phyloP scores from a whole-genome alignment of 805 yeast species.

The Cyberlindnera americana region DNA sequence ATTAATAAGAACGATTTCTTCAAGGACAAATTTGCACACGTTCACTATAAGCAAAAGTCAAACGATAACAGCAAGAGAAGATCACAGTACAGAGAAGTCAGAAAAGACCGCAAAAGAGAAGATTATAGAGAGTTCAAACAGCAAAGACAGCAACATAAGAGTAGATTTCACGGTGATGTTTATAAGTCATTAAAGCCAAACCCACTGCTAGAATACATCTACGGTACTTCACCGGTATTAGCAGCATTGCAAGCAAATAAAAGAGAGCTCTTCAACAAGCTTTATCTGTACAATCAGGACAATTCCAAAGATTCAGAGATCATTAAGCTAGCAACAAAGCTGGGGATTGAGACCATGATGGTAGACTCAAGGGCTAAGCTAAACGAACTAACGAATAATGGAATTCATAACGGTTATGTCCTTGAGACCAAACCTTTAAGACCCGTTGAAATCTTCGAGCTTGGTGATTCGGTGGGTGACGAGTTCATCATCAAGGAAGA shows the following conservation, averaged over 20 bases:
- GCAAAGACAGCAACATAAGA: conserved; percentile 17
- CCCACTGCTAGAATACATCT: conserved; percentile 64
- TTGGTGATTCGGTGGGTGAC: conserved; percentile 21
- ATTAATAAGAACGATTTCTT: conserved; percentile 62
- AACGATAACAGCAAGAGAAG: conserved; percentile 19
- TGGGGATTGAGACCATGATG: conserved; percentile 14
- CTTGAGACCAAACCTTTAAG: conserved; percentile 58
- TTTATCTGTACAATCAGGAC: conserved; percentile 43
- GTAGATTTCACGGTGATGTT: conserved; percentile 18
- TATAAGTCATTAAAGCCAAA: conserved; percentile 30
- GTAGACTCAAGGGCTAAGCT: conserved; percentile 41
- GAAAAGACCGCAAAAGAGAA: conserved; percentile 15
- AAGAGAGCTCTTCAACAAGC: conserved; percentile 48
- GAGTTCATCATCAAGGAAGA: conserved; percentile 24
- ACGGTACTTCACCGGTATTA: conserved; percentile 70
- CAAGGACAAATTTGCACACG: conserved; percentile 58
- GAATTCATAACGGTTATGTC: conserved; percentile 79
- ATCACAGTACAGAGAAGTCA: conserved; percentile 19
- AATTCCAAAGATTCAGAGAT: conserved; percentile 39
- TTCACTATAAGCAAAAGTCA: conserved; percentile 45
- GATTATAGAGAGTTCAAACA: conserved; percentile 5
- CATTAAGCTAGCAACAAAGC: conserved; percentile 41
- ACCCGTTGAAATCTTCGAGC: conserved; percentile 28
- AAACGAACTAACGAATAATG: conserved; percentile 58
- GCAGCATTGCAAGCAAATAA: conserved; percentile 61